Base-by-base conservation (phyloP, 139 green algal genomes). In the Choricystis sp. region DNA sequence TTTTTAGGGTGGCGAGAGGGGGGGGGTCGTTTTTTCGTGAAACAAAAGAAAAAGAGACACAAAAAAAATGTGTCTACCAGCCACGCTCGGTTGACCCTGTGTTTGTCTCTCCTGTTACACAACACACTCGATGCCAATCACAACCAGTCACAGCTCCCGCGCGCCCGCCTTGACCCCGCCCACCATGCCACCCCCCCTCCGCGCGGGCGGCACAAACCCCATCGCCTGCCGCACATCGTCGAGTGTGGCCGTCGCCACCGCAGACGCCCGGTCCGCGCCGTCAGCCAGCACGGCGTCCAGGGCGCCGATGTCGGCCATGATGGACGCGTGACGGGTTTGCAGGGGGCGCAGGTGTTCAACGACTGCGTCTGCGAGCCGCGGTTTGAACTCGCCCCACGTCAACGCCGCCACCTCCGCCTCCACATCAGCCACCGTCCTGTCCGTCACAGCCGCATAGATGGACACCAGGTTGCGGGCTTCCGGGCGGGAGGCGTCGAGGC, bases 301-400 rank as follows among this genome's bases (percentile, higher is more conserved):
- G 26, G 74, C 75, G 2, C 52, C 58, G 14, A 29, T 27, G 27
- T 83, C 76, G 29, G 28, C 61, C 49, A 75, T 71, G 52, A 80
- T 63, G 27, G 72, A 64, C 9, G 49, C 26, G 63, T 86, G 85
- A 59, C 64, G 70, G 22, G 61, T 30, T 68, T 98, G 92, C 57
- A 98, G 87, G 29, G 92, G 92, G 29, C 76, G 59, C 60, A 98
- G 68, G 72, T 96, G 88, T 40, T 80, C 89, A 19, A 97, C 75
- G 9, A 98, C 48, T 0, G 91, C 91, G n/a, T 99, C 93, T 16
- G 88, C 80, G 26, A 99, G 85, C 63, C 69, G 29, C 4, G 87
- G 86, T 72, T 99, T 99, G 82, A 99, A 99, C 23, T 84, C 68
- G 21, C 93, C 89, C 94, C 94, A 99, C 5, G 77, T 78, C 79